Evolutionary conservation across 2,329 filamentous ascomycete genomes (phyloP).

Genomic region (Colletotrichum theobromicola): DNA sequence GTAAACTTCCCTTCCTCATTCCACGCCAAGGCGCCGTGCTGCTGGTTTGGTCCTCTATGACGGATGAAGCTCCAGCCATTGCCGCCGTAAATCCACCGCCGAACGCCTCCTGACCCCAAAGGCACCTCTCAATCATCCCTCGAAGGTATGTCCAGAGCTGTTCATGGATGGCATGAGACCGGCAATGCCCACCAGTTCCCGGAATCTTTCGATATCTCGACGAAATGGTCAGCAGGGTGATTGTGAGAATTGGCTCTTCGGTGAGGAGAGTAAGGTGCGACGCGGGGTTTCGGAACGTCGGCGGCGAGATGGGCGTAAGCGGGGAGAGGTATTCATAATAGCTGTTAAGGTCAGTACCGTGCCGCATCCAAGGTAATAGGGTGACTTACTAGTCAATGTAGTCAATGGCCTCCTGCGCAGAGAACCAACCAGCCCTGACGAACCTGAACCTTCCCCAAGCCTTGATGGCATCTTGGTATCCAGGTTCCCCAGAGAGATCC

Average conservation of each 20-base stretch:
- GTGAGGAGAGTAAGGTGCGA: slow-evolving; percentile 81
- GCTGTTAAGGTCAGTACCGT: slow-evolving; percentile 43
- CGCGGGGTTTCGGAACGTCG: slow-evolving; percentile 83
- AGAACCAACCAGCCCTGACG: slow-evolving; percentile 97
- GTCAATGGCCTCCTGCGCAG: slow-evolving; percentile 87
- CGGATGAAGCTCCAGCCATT: slow-evolving; percentile 13
- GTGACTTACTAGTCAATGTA: slow-evolving; percentile 85
- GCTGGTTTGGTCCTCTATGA: slow-evolving; percentile 60
- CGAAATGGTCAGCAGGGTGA: slow-evolving; percentile 89
- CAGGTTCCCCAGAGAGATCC: slow-evolving; percentile 52
- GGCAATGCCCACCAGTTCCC: slow-evolving; percentile 80
- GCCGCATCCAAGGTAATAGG: neutral
- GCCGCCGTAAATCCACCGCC: slow-evolving; percentile 73
- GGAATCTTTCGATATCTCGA: slow-evolving; percentile 84
- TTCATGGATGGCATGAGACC: slow-evolving; percentile 91
- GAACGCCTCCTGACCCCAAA: slow-evolving; percentile 97
- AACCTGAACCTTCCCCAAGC: slow-evolving; percentile 95
- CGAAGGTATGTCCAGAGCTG: slow-evolving; percentile 94
- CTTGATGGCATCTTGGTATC: slow-evolving; percentile 74
- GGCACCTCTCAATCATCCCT: slow-evolving; percentile 92
- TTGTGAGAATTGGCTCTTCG: slow-evolving; percentile 90
- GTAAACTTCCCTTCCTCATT: slow-evolving; percentile 77
- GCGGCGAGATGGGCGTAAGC: slow-evolving; percentile 90
- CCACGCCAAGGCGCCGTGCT: slow-evolving; percentile 74
- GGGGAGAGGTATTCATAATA: slow-evolving; percentile 93